These are phyloP conservation scores for Aspergillus jensenii DNA, from an alignment of 2,329 filamentous ascomycete genomes.

Conservation along the genomic window DNA sequence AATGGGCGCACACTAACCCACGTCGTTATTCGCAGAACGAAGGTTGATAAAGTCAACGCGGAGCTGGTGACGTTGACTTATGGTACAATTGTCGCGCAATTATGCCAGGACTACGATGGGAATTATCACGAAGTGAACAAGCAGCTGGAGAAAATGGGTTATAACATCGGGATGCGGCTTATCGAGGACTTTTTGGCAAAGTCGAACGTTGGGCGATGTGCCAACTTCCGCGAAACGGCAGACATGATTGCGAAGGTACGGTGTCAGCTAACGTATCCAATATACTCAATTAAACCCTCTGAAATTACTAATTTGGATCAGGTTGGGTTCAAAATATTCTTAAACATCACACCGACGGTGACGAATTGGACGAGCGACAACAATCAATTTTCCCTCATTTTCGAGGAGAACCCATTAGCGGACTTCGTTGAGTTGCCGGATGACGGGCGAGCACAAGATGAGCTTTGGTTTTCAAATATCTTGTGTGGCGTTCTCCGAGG, in stretches of 20 bases:
- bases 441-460: constrained; percentile 91
- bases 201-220: constrained; percentile 83
- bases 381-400: constrained; percentile 93
- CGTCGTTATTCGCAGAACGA: constrained; percentile 61
- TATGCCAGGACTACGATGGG: constrained; percentile 93
- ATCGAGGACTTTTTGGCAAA: constrained; percentile 98
- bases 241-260: constrained; percentile 90
- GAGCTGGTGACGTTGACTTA: constrained; percentile 97
- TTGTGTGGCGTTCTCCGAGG: constrained; percentile 89
- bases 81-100: constrained; percentile 92
- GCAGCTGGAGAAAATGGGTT: constrained; percentile 98
- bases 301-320: constrained; percentile 38
- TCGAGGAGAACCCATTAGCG: constrained; percentile 94
- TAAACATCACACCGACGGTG: constrained; percentile 91
- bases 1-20: constrained; percentile 16
- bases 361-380: constrained; percentile 96
- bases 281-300: neutral
- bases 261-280: neutral
- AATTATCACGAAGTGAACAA: constrained; percentile 96
- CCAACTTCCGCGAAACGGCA: constrained; percentile 91
- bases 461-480: constrained; percentile 98
- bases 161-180: constrained; percentile 92
- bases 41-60: constrained; percentile 96
- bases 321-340: constrained; percentile 98
- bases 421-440: constrained; percentile 98